phyloP scores from a whole-genome alignment of 2,329 filamentous ascomycete species.

The Lasiodiplodia sp. region DNA sequence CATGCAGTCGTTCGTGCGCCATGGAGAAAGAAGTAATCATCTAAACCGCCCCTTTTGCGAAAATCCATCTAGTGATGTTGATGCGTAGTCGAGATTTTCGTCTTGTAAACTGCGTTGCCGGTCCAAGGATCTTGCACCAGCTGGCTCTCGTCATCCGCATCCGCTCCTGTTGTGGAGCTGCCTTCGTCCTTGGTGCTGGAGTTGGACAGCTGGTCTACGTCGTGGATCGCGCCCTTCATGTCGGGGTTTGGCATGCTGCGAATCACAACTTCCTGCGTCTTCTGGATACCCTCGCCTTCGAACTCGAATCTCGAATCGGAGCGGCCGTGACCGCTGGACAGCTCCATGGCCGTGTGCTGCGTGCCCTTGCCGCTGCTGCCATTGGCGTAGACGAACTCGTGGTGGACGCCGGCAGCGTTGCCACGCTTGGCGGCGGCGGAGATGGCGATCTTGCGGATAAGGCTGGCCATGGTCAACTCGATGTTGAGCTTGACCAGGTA shows the following conservation, averaged over 20 bases:
- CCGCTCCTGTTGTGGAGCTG: conserved; percentile 1
- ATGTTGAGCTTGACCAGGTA: conserved; percentile 61
- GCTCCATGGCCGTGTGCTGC: conserved; percentile 17
- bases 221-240: conserved; percentile 10
- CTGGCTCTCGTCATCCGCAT: conserved; percentile 21
- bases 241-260: conserved; percentile 19
- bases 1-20: conserved; percentile 15
- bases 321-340: conserved; percentile 13
- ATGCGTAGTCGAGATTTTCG: not conserved
- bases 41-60: not conserved
- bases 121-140: conserved; percentile 10
- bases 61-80: not conserved
- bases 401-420: conserved; percentile 5
- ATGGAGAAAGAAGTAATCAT: conserved; percentile 1
- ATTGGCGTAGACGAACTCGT: conserved; percentile 18
- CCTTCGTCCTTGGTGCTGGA: conserved; percentile 26
- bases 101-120: not conserved
- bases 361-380: conserved; percentile 11
- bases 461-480: conserved; percentile 61
- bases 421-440: conserved; percentile 20
- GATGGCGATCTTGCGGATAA: conserved; percentile 49
- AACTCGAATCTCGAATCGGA: conserved; percentile 22
- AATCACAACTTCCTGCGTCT: conserved; percentile 23
- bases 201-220: conserved; percentile 13
- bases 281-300: conserved; percentile 23